A percentile compares a stretch with the other conserved stretches of the same genome.
Conservation (phyloP, 2,329 filamentous ascomycete genomes). For the Bipolaris oryzae region DNA sequence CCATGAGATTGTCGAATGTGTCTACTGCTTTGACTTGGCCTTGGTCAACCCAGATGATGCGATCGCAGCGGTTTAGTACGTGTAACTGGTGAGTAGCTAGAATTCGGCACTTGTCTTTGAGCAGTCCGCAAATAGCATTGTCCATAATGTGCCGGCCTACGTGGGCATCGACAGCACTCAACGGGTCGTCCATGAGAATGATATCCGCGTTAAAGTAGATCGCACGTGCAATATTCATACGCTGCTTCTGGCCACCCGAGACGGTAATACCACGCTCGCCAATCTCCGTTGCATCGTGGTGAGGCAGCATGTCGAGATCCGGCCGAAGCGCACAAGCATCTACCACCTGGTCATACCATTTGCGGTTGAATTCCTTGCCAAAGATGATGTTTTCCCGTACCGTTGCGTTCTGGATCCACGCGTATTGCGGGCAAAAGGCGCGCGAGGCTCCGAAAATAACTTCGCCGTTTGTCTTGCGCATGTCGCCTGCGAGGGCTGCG, state of each 20-base stretch:
- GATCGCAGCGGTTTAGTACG: slow-evolving; percentile 86
- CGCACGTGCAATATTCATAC: slow-evolving; percentile 87
- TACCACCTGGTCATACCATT: slow-evolving; percentile 85
- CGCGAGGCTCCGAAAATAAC: slow-evolving; percentile 78
- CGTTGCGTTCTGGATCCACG: slow-evolving; percentile 95
- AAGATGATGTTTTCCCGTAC: slow-evolving; percentile 90
- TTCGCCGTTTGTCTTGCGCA: slow-evolving; percentile 79
- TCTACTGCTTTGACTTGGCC: slow-evolving; percentile 84
- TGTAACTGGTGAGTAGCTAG: slow-evolving; percentile 95
- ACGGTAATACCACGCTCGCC: slow-evolving; percentile 95
- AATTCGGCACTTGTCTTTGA: slow-evolving; percentile 88
- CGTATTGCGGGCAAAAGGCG: slow-evolving; percentile 94
- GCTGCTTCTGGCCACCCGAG: slow-evolving; percentile 93
- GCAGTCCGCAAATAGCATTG: slow-evolving; percentile 85
- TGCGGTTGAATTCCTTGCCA: slow-evolving; percentile 72
- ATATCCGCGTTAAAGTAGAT: slow-evolving; percentile 70
- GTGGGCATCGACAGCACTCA: slow-evolving; percentile 64
- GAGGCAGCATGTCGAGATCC: slow-evolving; percentile 91
- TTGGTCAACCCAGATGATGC: slow-evolving; percentile 91
- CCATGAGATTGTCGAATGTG: slow-evolving; percentile 88
- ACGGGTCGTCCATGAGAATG: slow-evolving; percentile 67
- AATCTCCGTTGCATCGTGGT: slow-evolving; percentile 88
- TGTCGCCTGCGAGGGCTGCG: slow-evolving; percentile 88
- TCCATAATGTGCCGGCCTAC: slow-evolving; percentile 81
- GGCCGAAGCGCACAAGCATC: slow-evolving; percentile 82